These are phyloP conservation scores for Wolfiporia cocos DNA, from an alignment of 1,284 basidiomycete genomes.

Conservation along the genomic window DNA sequence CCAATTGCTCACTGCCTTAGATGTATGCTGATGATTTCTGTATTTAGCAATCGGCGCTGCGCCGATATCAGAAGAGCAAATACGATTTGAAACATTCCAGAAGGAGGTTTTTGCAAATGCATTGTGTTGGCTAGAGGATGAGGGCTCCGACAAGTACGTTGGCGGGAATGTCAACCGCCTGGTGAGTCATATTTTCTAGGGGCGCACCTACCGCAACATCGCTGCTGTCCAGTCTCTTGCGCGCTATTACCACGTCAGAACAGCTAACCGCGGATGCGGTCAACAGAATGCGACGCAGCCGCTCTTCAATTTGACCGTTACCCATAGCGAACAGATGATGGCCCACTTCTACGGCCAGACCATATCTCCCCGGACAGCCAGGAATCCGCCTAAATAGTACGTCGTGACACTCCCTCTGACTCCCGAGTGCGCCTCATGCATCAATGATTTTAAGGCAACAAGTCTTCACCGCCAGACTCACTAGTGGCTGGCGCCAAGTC, in stretches of 20 bases:
- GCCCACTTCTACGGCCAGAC: slow-evolving; percentile 72
- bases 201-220: not conserved
- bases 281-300: slow-evolving; percentile 83
- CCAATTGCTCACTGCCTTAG: no score
- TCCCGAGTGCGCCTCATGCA: no score
- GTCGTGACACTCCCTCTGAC: no score
- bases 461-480: no score
- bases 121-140: slow-evolving; percentile 75
- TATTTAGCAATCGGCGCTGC: no score
- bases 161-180: slow-evolving; percentile 66
- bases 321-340: slow-evolving; percentile 69
- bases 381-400: not conserved
- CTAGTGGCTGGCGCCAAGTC: no score
- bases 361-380: slow-evolving; percentile 26
- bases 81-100: slow-evolving; percentile 29
- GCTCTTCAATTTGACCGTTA: slow-evolving; percentile 78
- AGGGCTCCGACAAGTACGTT: slow-evolving; percentile 53
- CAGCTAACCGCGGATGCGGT: not conserved
- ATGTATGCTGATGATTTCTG: no score
- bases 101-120: slow-evolving; percentile 52
- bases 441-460: no score
- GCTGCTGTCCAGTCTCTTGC: not conserved
- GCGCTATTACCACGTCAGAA: not conserved
- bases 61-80: slow-evolving; percentile 11
- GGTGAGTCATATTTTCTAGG: slow-evolving; percentile 38